Percentiles rank a stretch among this genome's conserved stretches.
phyloP scores from a whole-genome alignment of 331 rosid genomes.

The Malus hybrid region DNA sequence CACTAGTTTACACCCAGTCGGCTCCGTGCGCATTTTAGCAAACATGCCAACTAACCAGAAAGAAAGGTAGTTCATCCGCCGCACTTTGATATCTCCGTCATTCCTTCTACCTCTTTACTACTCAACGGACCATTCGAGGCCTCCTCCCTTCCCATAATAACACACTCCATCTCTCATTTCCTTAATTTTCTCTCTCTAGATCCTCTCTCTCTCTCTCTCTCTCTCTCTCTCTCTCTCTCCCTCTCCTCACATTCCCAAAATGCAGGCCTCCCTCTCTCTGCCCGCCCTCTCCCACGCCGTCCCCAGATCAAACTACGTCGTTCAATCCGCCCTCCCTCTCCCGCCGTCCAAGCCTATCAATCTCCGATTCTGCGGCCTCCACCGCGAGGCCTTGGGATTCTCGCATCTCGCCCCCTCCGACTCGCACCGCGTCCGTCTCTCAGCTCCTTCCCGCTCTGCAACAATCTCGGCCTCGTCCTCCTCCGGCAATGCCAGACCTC shows the following conservation, averaged over 20 bases:
- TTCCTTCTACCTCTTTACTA: neutral
- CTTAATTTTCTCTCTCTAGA: neutral
- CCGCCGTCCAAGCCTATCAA: conserved; percentile 33
- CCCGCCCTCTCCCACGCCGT: conserved; percentile 34
- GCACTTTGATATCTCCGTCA: conserved; percentile 76
- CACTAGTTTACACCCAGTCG: neutral
- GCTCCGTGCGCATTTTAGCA: conserved; percentile 11
- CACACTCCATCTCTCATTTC: neutral
- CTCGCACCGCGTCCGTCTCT: conserved; percentile 15
- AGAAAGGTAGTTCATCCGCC: conserved; percentile 37
- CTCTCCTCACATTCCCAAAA: conserved; percentile 20
- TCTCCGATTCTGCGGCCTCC: conserved; percentile 80
- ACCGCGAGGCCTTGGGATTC: conserved; percentile 56
- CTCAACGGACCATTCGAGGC: conserved; percentile 67
- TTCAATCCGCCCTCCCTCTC: conserved; percentile 14
- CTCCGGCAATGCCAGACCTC: conserved; percentile 60
- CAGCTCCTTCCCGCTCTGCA: conserved; percentile 13
- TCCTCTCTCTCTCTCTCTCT: neutral
- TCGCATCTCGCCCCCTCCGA: conserved; percentile 30
- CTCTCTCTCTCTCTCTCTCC: conserved; percentile 38
- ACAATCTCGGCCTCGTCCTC: conserved; percentile 8
- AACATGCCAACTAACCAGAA: neutral
- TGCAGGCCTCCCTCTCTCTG: conserved; percentile 77
- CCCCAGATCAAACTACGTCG: conserved; percentile 38
- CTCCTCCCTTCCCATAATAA: neutral